Evolutionary conservation across 805 yeast genomes (phyloP).

Genomic region (Kregervanrija pseudodelftensis): DNA sequence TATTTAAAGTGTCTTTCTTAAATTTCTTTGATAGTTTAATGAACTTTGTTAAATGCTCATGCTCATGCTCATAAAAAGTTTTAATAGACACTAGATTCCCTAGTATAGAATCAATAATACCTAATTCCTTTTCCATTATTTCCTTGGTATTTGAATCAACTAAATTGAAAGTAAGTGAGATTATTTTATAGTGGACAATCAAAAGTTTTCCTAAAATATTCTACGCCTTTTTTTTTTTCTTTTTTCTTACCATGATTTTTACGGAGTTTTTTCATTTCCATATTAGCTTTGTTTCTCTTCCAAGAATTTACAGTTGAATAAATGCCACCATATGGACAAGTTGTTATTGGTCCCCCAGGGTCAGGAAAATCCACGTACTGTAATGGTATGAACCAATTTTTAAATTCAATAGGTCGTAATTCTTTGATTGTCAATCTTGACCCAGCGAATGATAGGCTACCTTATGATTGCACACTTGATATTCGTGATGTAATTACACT

Average conservation of each 20-base stretch:
- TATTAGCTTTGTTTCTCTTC: not conserved
- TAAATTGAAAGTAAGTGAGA: not conserved
- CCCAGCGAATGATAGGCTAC: constrained; percentile 60
- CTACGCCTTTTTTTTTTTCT: not conserved
- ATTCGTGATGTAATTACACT: constrained; percentile 49
- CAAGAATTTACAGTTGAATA: not conserved
- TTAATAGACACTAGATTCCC: constrained; percentile 19
- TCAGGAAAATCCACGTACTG: constrained; percentile 95
- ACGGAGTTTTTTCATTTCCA: not conserved
- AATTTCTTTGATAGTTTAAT: constrained; percentile 10
- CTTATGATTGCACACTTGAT: constrained; percentile 49
- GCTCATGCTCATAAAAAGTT: constrained; percentile 22
- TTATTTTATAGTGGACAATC: too few species aligned
- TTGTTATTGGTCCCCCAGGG: constrained; percentile 97
- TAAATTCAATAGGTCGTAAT: constrained; percentile 89
- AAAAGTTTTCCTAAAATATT: not conserved
- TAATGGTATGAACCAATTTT: constrained; percentile 84
- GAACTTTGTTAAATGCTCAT: constrained; percentile 14
- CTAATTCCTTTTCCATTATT: constrained; percentile 20
- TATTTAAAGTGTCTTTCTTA: constrained; percentile 9
- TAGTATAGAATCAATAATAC: constrained; percentile 20
- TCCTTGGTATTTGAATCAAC: not conserved
- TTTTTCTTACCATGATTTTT: not conserved
- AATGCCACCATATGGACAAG: constrained; percentile 69
- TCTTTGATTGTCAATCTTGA: constrained; percentile 82